Base-by-base conservation (phyloP, 768 basidiomycete genomes). In the Chalciporus pseudorubinellus region DNA sequence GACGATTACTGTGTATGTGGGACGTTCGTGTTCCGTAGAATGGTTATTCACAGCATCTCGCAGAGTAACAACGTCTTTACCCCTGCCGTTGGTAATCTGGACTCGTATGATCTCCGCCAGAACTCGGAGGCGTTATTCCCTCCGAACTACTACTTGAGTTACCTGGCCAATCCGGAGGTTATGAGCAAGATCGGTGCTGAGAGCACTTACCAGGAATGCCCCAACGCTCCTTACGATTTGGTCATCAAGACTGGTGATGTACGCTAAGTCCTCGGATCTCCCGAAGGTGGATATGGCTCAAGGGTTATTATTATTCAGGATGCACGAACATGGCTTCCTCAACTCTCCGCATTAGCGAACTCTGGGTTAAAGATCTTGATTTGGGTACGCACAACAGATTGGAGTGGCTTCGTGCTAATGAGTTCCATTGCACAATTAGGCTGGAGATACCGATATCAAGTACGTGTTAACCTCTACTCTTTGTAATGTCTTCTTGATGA, bases 181-280 rank as follows among this genome's bases (percentile, higher is more conserved):
- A 55, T 70, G 62, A 61, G 58, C 18, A 63, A 59, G 48, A 85
- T 86, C 38, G 84, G 85, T 6, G 84, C 84, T 0, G 69, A 80
- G 52, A 57, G 60, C 20, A 59, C 52, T 1, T 86, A 83, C 58
- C 42, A 56, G 8, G 77, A 81, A 55, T 87, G 84, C 45, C 56
- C 80, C 0, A 48, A 75, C 51, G 59, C 76, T 0, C 74, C 78
- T 0, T 75, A 68, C 39, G 52, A 62, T 7, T 52, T 74, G 18
- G 81, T 86, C 58, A 52, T 31, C 3, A 68, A 51, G 36, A 85
- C 84, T 0, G 85, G 83, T 20, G 85, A 86, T 65, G 81, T 82
- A 50, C 48, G 77, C 44, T 57, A 8, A 21, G n/a, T 38, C 0
- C 39, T n/a, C 41, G 4, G 11, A 13, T 11, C 10, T 19, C 4